These are phyloP conservation scores for Pseudocercospora vitis DNA, from an alignment of 2,329 filamentous ascomycete genomes.

Conservation along the genomic window DNA sequence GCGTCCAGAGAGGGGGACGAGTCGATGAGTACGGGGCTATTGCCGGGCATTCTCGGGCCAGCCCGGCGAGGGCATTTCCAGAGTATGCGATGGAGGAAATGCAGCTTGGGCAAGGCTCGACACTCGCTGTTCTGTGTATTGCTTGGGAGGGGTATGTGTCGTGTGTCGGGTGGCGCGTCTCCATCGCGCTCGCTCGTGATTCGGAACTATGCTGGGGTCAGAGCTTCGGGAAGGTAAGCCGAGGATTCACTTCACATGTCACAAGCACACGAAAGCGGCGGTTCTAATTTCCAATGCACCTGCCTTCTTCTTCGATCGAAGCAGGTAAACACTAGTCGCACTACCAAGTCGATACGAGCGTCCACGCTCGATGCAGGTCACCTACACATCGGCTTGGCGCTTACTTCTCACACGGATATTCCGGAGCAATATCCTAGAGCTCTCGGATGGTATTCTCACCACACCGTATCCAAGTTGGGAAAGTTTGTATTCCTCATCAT, in stretches of 20 bases:
- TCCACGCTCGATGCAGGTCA: no score
- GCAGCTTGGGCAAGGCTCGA: background rate
- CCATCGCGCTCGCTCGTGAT: slow-evolving; percentile 5
- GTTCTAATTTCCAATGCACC: no score
- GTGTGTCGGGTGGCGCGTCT: background rate
- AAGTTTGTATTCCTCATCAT: no score
- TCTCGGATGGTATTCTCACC: no score
- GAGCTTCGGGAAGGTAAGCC: background rate
- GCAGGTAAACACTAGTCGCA: no score
- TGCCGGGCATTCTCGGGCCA: slow-evolving; percentile 23
- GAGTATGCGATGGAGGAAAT: background rate
- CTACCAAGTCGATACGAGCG: no score
- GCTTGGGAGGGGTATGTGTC: background rate
- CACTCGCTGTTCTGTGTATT: background rate
- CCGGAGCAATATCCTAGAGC: no score
- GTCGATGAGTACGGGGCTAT: slow-evolving; percentile 28
- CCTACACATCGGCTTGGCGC: no score
- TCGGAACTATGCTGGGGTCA: background rate
- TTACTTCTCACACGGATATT: no score
- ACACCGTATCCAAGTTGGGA: no score
- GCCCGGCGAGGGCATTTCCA: slow-evolving; percentile 17
- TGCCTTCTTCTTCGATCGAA: no score
- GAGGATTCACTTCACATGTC: slow-evolving; percentile 5
- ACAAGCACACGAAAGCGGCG: no score
- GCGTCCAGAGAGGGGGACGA: slow-evolving; percentile 22